Conservation (phyloP, 2,329 filamentous ascomycete genomes). For the Arachnopeziza araneosa region DNA sequence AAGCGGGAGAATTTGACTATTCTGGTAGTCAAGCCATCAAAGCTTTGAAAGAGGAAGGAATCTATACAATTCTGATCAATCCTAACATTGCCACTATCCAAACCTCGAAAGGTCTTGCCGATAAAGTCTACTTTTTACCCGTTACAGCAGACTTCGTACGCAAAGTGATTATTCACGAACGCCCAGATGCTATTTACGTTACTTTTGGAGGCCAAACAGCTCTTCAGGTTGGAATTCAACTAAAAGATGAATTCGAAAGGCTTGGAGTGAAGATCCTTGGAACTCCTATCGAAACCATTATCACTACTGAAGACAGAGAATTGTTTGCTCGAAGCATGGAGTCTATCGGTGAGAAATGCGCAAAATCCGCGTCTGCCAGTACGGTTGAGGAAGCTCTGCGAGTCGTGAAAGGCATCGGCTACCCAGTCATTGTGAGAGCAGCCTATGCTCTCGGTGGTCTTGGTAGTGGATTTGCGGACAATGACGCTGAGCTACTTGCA, state of each 20-base stretch:
- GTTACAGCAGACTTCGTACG: slow-evolving; percentile 96
- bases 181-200: slow-evolving; percentile 92
- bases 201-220: slow-evolving; percentile 98
- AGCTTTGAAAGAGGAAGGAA: slow-evolving; percentile 93
- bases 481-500: slow-evolving; percentile 74
- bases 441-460: slow-evolving; percentile 94
- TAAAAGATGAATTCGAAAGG: slow-evolving; percentile 92
- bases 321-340: slow-evolving; percentile 98
- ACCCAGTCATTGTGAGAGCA: slow-evolving; percentile 93
- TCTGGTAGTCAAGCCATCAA: slow-evolving; percentile 98
- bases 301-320: slow-evolving; percentile 96
- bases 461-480: slow-evolving; percentile 90
- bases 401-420: slow-evolving; percentile 88
- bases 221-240: slow-evolving; percentile 91
- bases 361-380: slow-evolving; percentile 90
- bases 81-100: slow-evolving; percentile 99
- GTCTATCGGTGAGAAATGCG: slow-evolving; percentile 94
- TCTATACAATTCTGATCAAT: slow-evolving; percentile 97
- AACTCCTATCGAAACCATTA: slow-evolving; percentile 96
- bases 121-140: slow-evolving; percentile 98
- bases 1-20: slow-evolving; percentile 98
- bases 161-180: slow-evolving; percentile 93
- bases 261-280: slow-evolving; percentile 92
- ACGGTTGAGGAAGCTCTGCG: slow-evolving; percentile 81
- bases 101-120: slow-evolving; percentile 93